A percentile compares a stretch with the other conserved stretches of the same genome.
Evolutionary conservation across 2,329 filamentous ascomycete species (phyloP).

Genomic region (Colletotrichum shisoi): DNA sequence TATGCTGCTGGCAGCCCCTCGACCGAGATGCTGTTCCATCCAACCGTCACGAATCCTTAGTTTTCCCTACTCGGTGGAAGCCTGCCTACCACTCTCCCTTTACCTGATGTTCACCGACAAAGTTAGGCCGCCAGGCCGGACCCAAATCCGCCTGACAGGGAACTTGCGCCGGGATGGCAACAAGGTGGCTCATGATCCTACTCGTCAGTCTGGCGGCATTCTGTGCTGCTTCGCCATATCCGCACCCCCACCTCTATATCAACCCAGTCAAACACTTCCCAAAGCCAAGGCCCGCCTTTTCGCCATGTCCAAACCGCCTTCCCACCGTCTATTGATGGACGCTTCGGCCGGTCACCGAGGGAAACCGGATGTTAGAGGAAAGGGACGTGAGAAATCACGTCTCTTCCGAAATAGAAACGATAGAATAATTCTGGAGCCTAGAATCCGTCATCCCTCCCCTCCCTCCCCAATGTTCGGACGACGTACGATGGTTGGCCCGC

Average conservation of each 20-base stretch:
- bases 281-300: not conserved
- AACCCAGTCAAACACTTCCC: not conserved
- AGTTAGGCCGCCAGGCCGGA: not conserved
- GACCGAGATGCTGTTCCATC: not conserved
- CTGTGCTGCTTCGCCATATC: not conserved
- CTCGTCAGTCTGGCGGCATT: slow-evolving; percentile 4
- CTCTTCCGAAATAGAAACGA: slow-evolving; percentile 31
- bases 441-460: slow-evolving; percentile 26
- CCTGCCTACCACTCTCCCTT: not conserved
- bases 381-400: not conserved
- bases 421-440: slow-evolving; percentile 30
- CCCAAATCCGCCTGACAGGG: slow-evolving; percentile 6
- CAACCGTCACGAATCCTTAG: not conserved
- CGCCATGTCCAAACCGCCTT: too few relatives aligned
- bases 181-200: not conserved
- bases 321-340: not conserved
- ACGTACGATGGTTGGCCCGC: slow-evolving; percentile 28
- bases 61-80: not conserved
- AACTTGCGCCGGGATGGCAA: not conserved
- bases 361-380: not conserved
- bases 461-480: slow-evolving; percentile 22
- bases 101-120: not conserved
- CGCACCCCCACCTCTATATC: not conserved
- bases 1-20: not conserved
- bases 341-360: not conserved